A percentile compares a stretch with the other conserved stretches of the same genome.
Conservation (phyloP, 75 land plant genomes). For the Pinus albicaulis region DNA sequence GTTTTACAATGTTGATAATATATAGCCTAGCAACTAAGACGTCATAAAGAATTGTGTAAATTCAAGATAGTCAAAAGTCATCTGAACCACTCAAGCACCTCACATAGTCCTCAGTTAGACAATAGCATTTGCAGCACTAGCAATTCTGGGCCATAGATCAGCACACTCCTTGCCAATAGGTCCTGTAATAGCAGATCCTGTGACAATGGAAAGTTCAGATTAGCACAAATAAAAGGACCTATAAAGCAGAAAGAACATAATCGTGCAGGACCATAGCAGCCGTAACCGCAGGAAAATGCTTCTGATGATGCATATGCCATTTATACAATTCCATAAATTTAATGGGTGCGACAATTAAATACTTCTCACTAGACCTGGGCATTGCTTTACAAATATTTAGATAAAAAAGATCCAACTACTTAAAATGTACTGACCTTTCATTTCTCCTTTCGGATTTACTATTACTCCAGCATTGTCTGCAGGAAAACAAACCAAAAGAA, state of each 20-base stretch:
- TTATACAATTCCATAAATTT: no score
- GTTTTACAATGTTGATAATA: no score
- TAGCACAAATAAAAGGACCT: no score
- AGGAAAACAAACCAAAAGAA: background rate
- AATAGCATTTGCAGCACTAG: constrained; percentile 73
- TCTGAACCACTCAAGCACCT: background rate
- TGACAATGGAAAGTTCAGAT: background rate
- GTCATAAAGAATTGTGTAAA: background rate
- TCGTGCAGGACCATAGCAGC: no score
- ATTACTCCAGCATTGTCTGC: constrained; percentile 76
- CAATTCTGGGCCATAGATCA: constrained; percentile 60
- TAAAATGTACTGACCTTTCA: constrained; percentile 41
- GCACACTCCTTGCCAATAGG: constrained; percentile 56
- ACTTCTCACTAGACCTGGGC: no score
- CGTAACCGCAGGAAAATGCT: no score
- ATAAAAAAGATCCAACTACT: no score
- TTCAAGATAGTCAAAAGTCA: background rate
- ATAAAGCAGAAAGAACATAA: no score
- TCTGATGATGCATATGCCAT: no score
- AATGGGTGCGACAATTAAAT: no score
- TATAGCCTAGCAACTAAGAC: background rate
- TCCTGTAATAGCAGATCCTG: constrained; percentile 16
- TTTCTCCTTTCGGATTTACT: constrained; percentile 70
- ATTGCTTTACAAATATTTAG: no score
- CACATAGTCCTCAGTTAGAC: constrained; percentile 5